A percentile compares a stretch with the other conserved stretches of the same genome.
Evolutionary conservation across 306 rosid species (phyloP).

Genomic region (Acacia acuminata): DNA sequence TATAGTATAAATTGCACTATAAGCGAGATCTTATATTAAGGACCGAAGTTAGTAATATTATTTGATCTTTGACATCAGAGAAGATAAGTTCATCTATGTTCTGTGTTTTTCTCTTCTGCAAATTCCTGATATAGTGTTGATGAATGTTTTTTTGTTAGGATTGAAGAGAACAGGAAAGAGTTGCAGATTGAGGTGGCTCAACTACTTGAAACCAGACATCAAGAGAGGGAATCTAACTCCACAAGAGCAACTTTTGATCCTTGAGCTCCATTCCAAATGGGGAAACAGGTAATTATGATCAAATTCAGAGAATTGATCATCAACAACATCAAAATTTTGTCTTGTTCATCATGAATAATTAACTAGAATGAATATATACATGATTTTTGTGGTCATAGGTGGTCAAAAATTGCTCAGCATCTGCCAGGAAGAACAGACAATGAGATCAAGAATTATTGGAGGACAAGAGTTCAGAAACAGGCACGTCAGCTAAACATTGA

Average conservation of each 20-base stretch:
- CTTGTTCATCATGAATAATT: neutral
- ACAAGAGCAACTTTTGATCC: constrained; percentile 88
- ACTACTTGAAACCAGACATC: constrained; percentile 90
- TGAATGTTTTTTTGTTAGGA: constrained; percentile 39
- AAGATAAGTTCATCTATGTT: constrained; percentile 6
- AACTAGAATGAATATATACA: neutral
- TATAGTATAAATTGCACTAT: no score
- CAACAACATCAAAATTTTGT: neutral
- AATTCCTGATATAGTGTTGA: neutral
- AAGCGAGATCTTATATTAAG: no score
- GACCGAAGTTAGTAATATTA: neutral
- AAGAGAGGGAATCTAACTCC: constrained; percentile 94
- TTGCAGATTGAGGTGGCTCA: constrained; percentile 94
- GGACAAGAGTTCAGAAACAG: constrained; percentile 90
- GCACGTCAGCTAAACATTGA: constrained; percentile 87
- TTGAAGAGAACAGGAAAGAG: constrained; percentile 96
- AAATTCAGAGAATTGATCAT: neutral
- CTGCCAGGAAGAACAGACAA: constrained; percentile 96
- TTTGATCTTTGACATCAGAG: neutral
- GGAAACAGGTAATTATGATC: constrained; percentile 67
- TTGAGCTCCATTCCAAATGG: constrained; percentile 93
- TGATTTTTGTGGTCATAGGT: constrained; percentile 41
- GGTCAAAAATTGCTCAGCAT: constrained; percentile 93
- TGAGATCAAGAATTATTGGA: constrained; percentile 92
- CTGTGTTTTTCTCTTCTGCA: neutral